These are phyloP conservation scores for Phialophora chinensis DNA, from an alignment of 2,329 filamentous ascomycete genomes.

Conservation along the genomic window DNA sequence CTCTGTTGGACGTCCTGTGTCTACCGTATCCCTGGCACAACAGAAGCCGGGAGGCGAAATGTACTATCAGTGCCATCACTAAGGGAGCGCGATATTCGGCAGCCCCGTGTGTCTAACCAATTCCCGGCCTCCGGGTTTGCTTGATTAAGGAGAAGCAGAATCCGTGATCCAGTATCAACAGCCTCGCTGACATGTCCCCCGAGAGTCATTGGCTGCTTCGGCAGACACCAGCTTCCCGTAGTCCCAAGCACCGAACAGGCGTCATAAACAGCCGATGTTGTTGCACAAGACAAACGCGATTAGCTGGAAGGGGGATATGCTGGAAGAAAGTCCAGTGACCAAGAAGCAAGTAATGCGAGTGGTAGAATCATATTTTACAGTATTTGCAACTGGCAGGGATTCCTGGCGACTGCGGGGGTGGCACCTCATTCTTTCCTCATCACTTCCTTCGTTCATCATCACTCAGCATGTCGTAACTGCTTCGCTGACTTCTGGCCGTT, in stretches of 20 bases:
- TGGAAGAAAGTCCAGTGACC: background rate
- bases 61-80: slow-evolving; percentile 1
- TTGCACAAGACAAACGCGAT: background rate
- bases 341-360: background rate
- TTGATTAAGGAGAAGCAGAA: background rate
- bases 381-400: background rate
- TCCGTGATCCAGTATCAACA: background rate
- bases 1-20: background rate
- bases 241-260: background rate
- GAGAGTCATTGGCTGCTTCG: background rate
- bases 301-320: background rate
- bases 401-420: background rate
- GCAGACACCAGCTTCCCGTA: background rate
- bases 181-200: background rate
- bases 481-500: background rate
- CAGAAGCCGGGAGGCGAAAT: background rate
- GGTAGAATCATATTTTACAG: background rate
- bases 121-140: background rate
- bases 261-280: background rate
- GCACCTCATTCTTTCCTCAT: slow-evolving; percentile 1
- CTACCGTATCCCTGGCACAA: background rate
- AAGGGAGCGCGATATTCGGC: background rate
- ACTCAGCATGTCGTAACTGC: slow-evolving; percentile 11
- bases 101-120: background rate
- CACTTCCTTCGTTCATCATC: slow-evolving; percentile 9